phyloP scores from a whole-genome alignment of 2,329 filamentous ascomycete species.

The Phyllosticta citriasiana region DNA sequence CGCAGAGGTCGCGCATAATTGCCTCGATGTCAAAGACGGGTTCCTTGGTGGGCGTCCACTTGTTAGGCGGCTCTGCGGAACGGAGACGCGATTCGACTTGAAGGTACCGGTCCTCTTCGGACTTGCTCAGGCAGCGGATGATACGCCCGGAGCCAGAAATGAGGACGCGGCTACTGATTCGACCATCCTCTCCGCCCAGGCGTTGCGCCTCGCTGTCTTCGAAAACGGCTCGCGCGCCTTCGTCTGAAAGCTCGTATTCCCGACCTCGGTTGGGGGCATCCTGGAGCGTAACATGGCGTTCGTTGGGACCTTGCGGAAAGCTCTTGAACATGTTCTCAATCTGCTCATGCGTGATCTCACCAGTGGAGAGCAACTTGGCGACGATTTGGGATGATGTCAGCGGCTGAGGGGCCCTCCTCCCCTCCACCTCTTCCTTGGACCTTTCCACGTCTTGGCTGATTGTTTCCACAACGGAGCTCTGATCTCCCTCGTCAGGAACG shows the following conservation, averaged over 20 bases:
- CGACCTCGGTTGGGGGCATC: conserved; percentile 24
- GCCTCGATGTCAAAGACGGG: conserved; percentile 4
- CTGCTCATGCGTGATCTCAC: conserved; percentile 19
- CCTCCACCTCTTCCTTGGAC: conserved; percentile 15
- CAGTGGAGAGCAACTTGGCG: conserved; percentile 28
- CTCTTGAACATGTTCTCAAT: conserved; percentile 7
- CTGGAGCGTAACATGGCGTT: conserved; percentile 18
- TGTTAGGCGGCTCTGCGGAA: conserved; percentile 18
- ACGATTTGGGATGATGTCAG: conserved; percentile 28
- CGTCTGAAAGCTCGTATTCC: conserved; percentile 32
- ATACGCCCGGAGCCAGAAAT: conserved; percentile 69
- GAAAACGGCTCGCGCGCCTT: conserved; percentile 43
- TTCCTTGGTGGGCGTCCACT: conserved; percentile 17
- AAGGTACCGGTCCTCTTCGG: conserved; percentile 62
- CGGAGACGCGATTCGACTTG: conserved; percentile 49
- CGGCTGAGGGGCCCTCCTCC: conserved; percentile 19
- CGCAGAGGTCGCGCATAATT: conserved; percentile 5
- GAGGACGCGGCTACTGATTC: conserved; percentile 48
- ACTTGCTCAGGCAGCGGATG: conserved; percentile 57
- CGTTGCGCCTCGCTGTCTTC: conserved; percentile 29
- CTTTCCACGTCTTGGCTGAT: conserved; percentile 15
- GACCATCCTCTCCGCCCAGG: conserved; percentile 33
- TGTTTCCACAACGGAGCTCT: conserved; percentile 1
- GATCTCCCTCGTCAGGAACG: not conserved
- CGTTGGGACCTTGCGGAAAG: conserved; percentile 15